These are phyloP conservation scores for Ceratocystis cacaofunesta DNA, from an alignment of 2,329 filamentous ascomycete genomes.

Conservation along the genomic window DNA sequence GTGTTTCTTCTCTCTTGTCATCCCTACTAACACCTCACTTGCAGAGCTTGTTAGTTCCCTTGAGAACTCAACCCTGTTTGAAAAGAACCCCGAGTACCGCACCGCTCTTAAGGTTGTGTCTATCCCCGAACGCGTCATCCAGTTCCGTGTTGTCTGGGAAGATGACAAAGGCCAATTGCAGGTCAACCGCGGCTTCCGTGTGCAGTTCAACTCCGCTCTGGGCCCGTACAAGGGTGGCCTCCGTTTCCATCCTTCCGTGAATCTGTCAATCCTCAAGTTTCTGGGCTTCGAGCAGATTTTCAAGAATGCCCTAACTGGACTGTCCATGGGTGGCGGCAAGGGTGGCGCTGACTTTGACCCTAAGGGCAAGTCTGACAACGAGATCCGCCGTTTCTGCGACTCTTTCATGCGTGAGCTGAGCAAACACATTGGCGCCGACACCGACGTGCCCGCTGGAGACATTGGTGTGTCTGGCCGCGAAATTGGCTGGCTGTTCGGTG, in stretches of 20 bases:
- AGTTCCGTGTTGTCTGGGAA: constrained; percentile 97
- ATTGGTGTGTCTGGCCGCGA: constrained; percentile 88
- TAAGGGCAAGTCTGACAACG: constrained; percentile 93
- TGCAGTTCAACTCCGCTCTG: constrained; percentile 96
- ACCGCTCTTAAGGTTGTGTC: constrained; percentile 77
- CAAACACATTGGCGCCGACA: constrained; percentile 92
- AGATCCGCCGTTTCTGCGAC: constrained; percentile 94
- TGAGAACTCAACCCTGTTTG: constrained; percentile 82
- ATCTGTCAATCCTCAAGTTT: constrained; percentile 77
- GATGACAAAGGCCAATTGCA: constrained; percentile 79
- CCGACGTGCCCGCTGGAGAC: constrained; percentile 90
- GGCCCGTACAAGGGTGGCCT: constrained; percentile 98
- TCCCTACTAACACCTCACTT: neutral
- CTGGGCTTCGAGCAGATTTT: constrained; percentile 98
- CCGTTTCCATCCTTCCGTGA: constrained; percentile 83
- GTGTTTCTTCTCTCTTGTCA: neutral
- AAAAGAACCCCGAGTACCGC: constrained; percentile 88
- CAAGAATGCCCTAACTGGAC: constrained; percentile 95
- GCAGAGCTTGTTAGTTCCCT: constrained; percentile 87
- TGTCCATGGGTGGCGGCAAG: constrained; percentile 84
- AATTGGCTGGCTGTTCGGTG: constrained; percentile 88
- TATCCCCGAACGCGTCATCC: constrained; percentile 86
- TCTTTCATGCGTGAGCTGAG: constrained; percentile 91
- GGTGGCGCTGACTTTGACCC: constrained; percentile 97
- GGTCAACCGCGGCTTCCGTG: constrained; percentile 88